These are phyloP conservation scores for Coniferiporia weirii DNA, from an alignment of 1,284 basidiomycete species.

Conservation along the genomic window DNA sequence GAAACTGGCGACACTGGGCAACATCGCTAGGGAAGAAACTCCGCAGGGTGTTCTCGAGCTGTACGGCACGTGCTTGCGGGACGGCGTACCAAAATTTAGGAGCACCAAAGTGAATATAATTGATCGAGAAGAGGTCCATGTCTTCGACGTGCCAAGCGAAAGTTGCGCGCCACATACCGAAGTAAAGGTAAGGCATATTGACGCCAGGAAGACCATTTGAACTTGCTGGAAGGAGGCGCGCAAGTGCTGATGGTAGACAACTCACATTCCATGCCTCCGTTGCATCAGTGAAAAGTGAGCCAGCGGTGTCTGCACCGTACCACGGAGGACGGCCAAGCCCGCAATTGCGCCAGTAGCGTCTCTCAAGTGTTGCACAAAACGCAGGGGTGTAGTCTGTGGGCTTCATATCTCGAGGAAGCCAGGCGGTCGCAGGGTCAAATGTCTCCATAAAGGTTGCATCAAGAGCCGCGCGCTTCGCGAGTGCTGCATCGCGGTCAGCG, in stretches of 20 bases:
- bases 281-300: conserved; percentile 82
- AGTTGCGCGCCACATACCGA: conserved; percentile 98
- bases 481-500: conserved; percentile 46
- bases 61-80: conserved; percentile 76
- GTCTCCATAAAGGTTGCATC: conserved; percentile 62
- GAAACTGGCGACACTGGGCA: conserved; percentile 84
- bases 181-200: conserved; percentile 96
- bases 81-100: conserved; percentile 97
- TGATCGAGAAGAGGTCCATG: conserved; percentile 98
- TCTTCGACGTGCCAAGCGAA: conserved; percentile 99
- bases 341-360: conserved; percentile 89
- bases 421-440: conserved; percentile 67
- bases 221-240: conserved; percentile 66
- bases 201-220: conserved; percentile 85
- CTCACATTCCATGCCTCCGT: conserved; percentile 93
- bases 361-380: conserved; percentile 84
- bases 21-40: conserved; percentile 86
- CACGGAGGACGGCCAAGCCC: conserved; percentile 83
- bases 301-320: conserved; percentile 96
- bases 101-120: conserved; percentile 98
- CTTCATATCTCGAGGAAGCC: conserved; percentile 72
- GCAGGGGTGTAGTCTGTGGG: conserved; percentile 77
- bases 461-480: conserved; percentile 47
- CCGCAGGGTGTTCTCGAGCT: conserved; percentile 79
- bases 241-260: conserved; percentile 81